Base-by-base conservation (phyloP, 176 grass and related monocot species). In the Melocanna baccifera region DNA sequence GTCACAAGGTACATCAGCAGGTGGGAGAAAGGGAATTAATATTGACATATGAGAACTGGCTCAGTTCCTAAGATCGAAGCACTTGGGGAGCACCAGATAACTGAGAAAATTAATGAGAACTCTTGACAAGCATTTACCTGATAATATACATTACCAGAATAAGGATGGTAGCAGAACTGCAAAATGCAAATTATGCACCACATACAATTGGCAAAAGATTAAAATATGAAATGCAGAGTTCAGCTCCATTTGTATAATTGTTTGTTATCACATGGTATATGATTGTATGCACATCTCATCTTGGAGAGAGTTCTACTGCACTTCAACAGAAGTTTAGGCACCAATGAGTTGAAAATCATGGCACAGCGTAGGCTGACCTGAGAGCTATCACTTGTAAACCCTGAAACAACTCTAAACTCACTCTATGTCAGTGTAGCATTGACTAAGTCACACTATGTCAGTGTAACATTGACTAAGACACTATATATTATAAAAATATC, bases 1-100 rank as follows among this genome's bases (percentile, higher is more conserved):
- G 67, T 56, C 39, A 72, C 4, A 37, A 81, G 81, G 19, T 48
- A 69, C 69, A 62, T 42, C 23, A 73, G n/a, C 14, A 86, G 30
- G 34, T 52, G 18, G 36, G 19, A 5, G 15, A 45, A 64, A 73
- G 20, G 41, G 13, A 79, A 12, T 11, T 26, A 73, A 32, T 62
- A 74, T 22, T 52, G 30, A 29, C 62, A 66, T 12, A 26, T 4
- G 5, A 0, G 7, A 64, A 15, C 16, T 43, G 51, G 16, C 29
- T 0, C 52, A 20, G 20, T 55, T 56, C 20, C 39, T 14, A 67
- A 32, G 10, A 28, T 18, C 83, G 32, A 67, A 47, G 47, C 23
- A 65, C 19, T 19, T 9, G 39, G 37, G 25, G 28, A 67, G 4
- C 69, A 74, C n/a, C 0, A 18, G 12, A 72, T 87, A 75, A 58